Evolutionary conservation across 371 early-diverging fungal genomes (phyloP), one percentile per base, ranked within the genome.

Genomic region (Mucor plumbeus): DNA sequence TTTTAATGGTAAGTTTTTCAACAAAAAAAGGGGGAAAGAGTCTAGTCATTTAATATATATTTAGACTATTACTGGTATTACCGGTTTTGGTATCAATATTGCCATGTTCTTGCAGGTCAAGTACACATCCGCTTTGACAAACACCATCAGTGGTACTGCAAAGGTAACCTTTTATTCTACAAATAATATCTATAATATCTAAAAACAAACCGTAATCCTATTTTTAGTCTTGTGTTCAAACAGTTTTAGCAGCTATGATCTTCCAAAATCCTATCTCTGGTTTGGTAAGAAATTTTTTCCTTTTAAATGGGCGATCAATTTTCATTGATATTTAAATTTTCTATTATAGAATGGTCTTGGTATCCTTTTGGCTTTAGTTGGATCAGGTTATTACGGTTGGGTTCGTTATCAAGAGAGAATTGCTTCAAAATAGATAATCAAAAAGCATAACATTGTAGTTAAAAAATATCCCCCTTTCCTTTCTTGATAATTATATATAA

Each of bases 21-120:
- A 11, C 5, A 41, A 39, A 38, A 39, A 44, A n/a, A 53, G 13
- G 35, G 21, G 10, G 14, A 4, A n/a, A 35, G 39, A 41, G n/a
- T n/a, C 14, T 8, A 60, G 13, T 15, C 19, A 63, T 53, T 26
- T 26, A 26, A 26, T 26, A 40, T 38, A 26, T 48, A 19, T 68
- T 21, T 40, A 84, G 84, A 88, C 87, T 5, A 48, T 90, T 47
- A 90, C 91, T 19, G 91, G 89, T 39, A 71, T 90, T 35, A 88
- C 88, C 17, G 91, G 91, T 5, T 91, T 91, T 74, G 81, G 87
- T 69, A 90, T 91, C 76, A 91, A 91, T 68, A 90, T 88, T 67
- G 87, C 91, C 78, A 89, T 88, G 84, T 91, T 91, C 77, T 79
- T 90, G 77, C 89, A 89, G 78, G 89, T 91, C 82, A 91, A 90